These are phyloP conservation scores for Protomyces inundatus DNA, from an alignment of 1,139 yeast genomes.

Conservation along the genomic window DNA sequence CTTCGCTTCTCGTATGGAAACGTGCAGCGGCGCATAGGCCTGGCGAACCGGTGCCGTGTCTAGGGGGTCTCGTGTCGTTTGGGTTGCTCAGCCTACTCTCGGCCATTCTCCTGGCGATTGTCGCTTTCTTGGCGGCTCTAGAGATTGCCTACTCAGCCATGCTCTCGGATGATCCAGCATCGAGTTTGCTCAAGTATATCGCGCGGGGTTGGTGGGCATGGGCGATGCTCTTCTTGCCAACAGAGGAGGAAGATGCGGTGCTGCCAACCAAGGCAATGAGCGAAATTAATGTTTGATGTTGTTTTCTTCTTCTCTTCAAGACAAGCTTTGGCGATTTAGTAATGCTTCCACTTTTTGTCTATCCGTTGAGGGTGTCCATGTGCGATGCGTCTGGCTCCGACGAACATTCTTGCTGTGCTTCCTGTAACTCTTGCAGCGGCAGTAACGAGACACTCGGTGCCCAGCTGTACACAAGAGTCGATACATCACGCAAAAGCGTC, in stretches of 20 bases:
- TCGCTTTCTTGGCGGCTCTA: not conserved
- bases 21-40: not conserved
- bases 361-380: too few relatives aligned
- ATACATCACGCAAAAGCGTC: slow-evolving; percentile 23
- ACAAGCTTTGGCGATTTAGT: too few relatives aligned
- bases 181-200: not conserved
- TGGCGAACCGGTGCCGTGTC: too few relatives aligned
- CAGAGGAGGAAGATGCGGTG: too few relatives aligned
- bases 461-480: not conserved
- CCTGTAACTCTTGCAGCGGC: too few relatives aligned
- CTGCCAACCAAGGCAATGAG: too few relatives aligned
- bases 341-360: too few relatives aligned
- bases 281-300: too few relatives aligned
- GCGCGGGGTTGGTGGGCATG: not conserved
- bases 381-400: too few relatives aligned
- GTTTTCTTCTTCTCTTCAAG: too few relatives aligned
- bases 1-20: not conserved
- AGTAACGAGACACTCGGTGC: too few relatives aligned
- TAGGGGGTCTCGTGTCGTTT: not conserved
- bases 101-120: not conserved
- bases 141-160: not conserved
- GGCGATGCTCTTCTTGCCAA: not conserved
- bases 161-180: not conserved
- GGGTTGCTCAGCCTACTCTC: not conserved
- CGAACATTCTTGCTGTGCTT: too few relatives aligned